A percentile compares a stretch with the other conserved stretches of the same genome.
Evolutionary conservation across 1,284 basidiomycete species (phyloP).

Genomic region (Ceratobasidium sp.): DNA sequence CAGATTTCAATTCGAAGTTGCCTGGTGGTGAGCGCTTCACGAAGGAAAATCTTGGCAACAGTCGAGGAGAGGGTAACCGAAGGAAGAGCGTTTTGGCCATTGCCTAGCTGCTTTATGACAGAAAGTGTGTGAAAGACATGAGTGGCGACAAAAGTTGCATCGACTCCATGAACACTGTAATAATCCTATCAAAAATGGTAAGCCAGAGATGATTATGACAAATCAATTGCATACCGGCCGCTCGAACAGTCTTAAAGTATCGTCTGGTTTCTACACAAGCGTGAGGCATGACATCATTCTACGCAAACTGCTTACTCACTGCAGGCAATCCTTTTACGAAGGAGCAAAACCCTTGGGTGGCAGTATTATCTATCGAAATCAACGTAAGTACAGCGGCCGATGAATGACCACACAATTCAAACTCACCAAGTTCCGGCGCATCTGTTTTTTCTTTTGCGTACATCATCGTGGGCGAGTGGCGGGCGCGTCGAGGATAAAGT

Average conservation of each 20-base stretch:
- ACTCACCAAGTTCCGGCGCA: conserved; percentile 64
- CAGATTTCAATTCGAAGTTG: conserved; percentile 98
- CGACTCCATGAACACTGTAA: conserved; percentile 90
- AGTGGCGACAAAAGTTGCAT: conserved; percentile 89
- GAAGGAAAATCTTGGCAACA: conserved; percentile 88
- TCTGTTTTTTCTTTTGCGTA: conserved; percentile 77
- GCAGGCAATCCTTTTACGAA: conserved; percentile 60
- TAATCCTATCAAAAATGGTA: conserved; percentile 69
- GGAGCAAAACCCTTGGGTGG: conserved; percentile 60
- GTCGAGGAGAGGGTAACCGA: conserved; percentile 84
- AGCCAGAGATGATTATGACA: background rate
- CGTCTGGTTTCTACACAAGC: conserved; percentile 58
- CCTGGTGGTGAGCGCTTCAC: conserved; percentile 90
- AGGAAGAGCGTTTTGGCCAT: conserved; percentile 67
- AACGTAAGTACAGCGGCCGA: conserved; percentile 20
- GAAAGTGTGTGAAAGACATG: conserved; percentile 89
- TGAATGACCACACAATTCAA: conserved; percentile 16
- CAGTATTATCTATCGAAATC: conserved; percentile 57
- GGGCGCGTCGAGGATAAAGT: conserved; percentile 41
- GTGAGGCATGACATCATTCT: background rate
- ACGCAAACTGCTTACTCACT: conserved; percentile 26
- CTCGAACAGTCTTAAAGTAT: conserved; percentile 86
- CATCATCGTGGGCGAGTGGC: conserved; percentile 62
- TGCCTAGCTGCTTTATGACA: conserved; percentile 86
- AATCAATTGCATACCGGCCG: conserved; percentile 62